Evolutionary conservation across 371 early-diverging fungal species (phyloP).

Genomic region (Lichtheimia hyalospora): DNA sequence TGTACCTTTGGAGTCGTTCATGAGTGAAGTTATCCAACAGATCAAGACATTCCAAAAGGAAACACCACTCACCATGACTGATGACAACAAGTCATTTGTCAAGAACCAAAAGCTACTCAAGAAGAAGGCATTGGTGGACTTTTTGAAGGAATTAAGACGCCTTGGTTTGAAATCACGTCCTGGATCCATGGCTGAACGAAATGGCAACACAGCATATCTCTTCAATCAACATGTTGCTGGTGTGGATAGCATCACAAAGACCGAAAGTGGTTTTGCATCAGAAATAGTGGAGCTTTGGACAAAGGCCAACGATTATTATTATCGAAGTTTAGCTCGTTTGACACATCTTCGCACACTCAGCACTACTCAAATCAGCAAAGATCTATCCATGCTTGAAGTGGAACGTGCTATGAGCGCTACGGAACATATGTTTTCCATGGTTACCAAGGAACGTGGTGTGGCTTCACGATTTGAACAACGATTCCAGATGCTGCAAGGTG

Average conservation of each 20-base stretch:
- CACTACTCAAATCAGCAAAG: slow-evolving; percentile 58
- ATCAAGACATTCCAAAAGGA: slow-evolving; percentile 67
- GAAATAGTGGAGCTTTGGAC: slow-evolving; percentile 52
- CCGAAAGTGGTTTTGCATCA: slow-evolving; percentile 17
- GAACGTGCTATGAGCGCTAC: slow-evolving; percentile 71
- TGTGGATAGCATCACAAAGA: slow-evolving; percentile 25
- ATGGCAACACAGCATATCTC: slow-evolving; percentile 33
- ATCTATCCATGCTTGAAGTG: slow-evolving; percentile 72
- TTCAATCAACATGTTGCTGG: slow-evolving; percentile 38
- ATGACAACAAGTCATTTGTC: slow-evolving; percentile 62
- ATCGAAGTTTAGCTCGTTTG: slow-evolving; percentile 68
- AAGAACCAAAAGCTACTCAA: slow-evolving; percentile 82
- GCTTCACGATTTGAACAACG: slow-evolving; percentile 34
- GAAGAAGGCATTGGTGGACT: slow-evolving; percentile 86
- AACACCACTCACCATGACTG: slow-evolving; percentile 62
- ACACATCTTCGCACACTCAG: slow-evolving; percentile 63
- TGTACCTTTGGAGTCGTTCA: slow-evolving; percentile 44
- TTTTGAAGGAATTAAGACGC: slow-evolving; percentile 77
- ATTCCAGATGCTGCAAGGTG: slow-evolving; percentile 35
- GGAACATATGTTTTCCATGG: slow-evolving; percentile 68
- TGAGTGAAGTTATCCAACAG: slow-evolving; percentile 49
- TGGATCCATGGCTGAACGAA: slow-evolving; percentile 41
- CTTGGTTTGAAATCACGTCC: slow-evolving; percentile 78
- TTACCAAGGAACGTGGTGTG: slow-evolving; percentile 59
- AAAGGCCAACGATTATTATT: slow-evolving; percentile 74